Percentiles rank a stretch among this genome's conserved stretches.
These are phyloP conservation scores for Lactifluus subvellereus DNA, from an alignment of 768 basidiomycete genomes.

Conservation along the genomic window DNA sequence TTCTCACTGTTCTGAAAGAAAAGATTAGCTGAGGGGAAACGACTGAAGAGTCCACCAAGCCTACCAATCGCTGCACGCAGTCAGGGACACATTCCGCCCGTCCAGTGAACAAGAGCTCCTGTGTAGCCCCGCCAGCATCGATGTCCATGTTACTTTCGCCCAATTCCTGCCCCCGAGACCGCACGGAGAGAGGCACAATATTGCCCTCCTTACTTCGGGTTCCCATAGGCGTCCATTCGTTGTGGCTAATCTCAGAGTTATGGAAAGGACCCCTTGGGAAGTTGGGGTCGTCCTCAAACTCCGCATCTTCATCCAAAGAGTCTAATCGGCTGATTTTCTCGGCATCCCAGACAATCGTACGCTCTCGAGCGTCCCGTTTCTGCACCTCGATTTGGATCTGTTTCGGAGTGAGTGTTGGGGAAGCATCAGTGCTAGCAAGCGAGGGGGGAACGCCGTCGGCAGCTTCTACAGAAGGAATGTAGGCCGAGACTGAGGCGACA, in stretches of 20 bases:
- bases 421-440: conserved; percentile 37
- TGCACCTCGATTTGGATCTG: conserved; percentile 55
- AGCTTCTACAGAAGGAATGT: conserved; percentile 61
- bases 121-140: conserved; percentile 42
- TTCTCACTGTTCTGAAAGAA: conserved; percentile 9
- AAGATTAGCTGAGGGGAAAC: not conserved
- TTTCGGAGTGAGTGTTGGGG: conserved; percentile 36
- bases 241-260: conserved; percentile 14
- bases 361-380: conserved; percentile 50
- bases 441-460: conserved; percentile 39
- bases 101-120: conserved; percentile 23
- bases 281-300: conserved; percentile 54
- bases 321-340: conserved; percentile 34
- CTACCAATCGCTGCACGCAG: conserved; percentile 18
- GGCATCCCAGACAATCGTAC: conserved; percentile 64
- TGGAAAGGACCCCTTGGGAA: conserved; percentile 29
- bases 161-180: conserved; percentile 28
- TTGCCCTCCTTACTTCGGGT: conserved; percentile 50
- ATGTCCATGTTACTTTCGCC: conserved; percentile 36
- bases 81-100: conserved; percentile 17
- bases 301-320: conserved; percentile 46
- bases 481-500: conserved; percentile 67
- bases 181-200: conserved; percentile 39
- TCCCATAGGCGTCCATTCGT: conserved; percentile 45
- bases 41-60: not conserved